phyloP scores from a whole-genome alignment of 352 stramenopile genomes.

The Phytophthora rubi region DNA sequence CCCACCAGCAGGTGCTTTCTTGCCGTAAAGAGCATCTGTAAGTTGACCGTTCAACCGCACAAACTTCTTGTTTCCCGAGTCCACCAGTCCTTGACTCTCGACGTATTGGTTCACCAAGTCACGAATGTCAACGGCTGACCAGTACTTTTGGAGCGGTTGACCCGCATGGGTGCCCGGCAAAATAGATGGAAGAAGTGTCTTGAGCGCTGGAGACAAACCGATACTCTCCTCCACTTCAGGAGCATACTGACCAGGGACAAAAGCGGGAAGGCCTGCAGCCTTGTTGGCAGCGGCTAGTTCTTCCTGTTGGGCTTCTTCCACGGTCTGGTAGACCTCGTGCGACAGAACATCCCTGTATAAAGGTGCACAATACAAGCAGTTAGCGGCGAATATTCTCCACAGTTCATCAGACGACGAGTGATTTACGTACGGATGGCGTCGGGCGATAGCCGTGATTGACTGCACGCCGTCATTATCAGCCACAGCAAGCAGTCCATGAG shows the following conservation, averaged over 20 bases:
- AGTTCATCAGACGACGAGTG: neutral
- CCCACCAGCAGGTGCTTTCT: conserved; percentile 59
- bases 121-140: conserved; percentile 54
- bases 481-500: conserved; percentile 57
- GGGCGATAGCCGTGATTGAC: conserved; percentile 69
- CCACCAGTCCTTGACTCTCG: conserved; percentile 58
- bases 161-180: conserved; percentile 19
- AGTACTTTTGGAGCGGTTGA: conserved; percentile 60
- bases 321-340: conserved; percentile 61
- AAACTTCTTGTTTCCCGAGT: conserved; percentile 70
- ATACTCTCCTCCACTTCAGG: conserved; percentile 75
- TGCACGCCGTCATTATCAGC: conserved; percentile 81
- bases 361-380: conserved; percentile 12
- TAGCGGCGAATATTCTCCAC: neutral
- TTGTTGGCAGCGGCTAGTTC: conserved; percentile 49
- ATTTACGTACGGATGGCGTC: conserved; percentile 74
- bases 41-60: conserved; percentile 67
- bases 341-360: conserved; percentile 57
- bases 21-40: conserved; percentile 78
- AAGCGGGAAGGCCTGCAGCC: conserved; percentile 44
- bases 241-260: conserved; percentile 65
- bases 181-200: conserved; percentile 54
- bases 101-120: conserved; percentile 72
- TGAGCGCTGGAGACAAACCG: conserved; percentile 60
- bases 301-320: conserved; percentile 57